phyloP scores from a whole-genome alignment of 106 monocot genomes.

The Dioscorea alata region DNA sequence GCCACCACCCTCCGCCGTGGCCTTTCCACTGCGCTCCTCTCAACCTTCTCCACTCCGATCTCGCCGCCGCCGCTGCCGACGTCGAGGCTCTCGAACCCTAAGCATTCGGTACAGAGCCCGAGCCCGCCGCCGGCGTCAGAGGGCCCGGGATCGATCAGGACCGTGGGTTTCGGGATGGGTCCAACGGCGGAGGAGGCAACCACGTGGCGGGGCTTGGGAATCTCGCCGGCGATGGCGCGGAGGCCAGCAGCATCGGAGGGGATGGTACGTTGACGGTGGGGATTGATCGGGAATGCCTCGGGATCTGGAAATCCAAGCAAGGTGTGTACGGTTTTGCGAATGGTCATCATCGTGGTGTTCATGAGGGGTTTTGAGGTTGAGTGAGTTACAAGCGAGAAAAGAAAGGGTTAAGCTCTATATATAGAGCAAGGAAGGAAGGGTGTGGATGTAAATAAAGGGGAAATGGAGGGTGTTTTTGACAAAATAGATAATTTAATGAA shows the following conservation, averaged over 20 bases:
- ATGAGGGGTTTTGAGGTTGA: not conserved
- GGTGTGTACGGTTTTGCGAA: slow-evolving; percentile 15
- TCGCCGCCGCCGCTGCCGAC: not conserved
- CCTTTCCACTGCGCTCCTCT: not conserved
- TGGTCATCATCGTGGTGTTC: slow-evolving; percentile 7
- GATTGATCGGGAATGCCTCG: not conserved
- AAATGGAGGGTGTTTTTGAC: not conserved
- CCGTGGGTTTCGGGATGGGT: not conserved
- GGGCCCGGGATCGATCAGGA: not conserved
- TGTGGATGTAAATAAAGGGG: not conserved
- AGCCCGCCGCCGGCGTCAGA: not conserved
- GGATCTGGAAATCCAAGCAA: slow-evolving; percentile 15
- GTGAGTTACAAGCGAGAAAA: no score
- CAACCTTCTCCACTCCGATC: not conserved
- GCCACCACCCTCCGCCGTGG: not conserved
- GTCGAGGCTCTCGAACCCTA: slow-evolving; percentile 27
- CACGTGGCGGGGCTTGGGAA: not conserved
- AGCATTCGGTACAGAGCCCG: slow-evolving; percentile 23
- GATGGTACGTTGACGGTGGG: slow-evolving; percentile 5
- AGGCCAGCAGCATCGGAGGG: slow-evolving; percentile 11
- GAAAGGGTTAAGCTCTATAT: not conserved
- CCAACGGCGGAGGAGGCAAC: not conserved
- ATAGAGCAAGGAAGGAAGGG: not conserved
- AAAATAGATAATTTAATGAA: not conserved
- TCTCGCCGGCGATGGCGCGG: slow-evolving; percentile 7